phyloP scores from a whole-genome alignment of 2,329 filamentous ascomycete genomes.

The Corniculantispora saksenae region DNA sequence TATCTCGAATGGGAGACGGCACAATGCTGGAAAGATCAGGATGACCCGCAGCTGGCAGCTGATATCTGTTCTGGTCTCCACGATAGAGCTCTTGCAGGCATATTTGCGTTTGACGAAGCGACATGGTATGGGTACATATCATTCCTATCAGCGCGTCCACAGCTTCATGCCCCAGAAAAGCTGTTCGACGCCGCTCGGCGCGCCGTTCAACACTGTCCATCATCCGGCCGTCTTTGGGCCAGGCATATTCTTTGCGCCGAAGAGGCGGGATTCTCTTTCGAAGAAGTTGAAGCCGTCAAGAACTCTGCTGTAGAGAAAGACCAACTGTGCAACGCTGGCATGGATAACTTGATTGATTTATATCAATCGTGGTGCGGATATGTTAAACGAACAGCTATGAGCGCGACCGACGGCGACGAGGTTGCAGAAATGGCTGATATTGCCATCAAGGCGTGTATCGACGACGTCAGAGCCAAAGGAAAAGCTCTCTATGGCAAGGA shows the following conservation, averaged over 20 bases:
- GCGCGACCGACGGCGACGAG: conserved; percentile 72
- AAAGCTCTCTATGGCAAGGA: conserved; percentile 70
- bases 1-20: conserved; percentile 86
- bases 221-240: conserved; percentile 89
- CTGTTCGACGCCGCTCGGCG: conserved; percentile 74
- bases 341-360: conserved; percentile 86
- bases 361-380: conserved; percentile 95
- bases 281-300: conserved; percentile 85
- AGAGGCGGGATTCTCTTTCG: conserved; percentile 72
- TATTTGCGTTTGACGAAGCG: conserved; percentile 71
- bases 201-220: conserved; percentile 87
- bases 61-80: conserved; percentile 68
- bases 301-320: conserved; percentile 86
- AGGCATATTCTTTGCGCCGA: conserved; percentile 85
- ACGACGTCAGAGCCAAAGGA: conserved; percentile 80
- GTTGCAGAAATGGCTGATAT: conserved; percentile 88
- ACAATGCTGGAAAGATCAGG: conserved; percentile 54
- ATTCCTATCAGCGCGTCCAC: conserved; percentile 59
- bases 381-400: conserved; percentile 81
- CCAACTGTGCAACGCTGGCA: conserved; percentile 79
- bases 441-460: conserved; percentile 80
- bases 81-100: conserved; percentile 69
- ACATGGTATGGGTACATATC: conserved; percentile 85
- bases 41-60: conserved; percentile 45
- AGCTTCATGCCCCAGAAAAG: conserved; percentile 39